Evolutionary conservation across 208 protist species (phyloP).

Genomic region (Blechomonas ayalai): DNA sequence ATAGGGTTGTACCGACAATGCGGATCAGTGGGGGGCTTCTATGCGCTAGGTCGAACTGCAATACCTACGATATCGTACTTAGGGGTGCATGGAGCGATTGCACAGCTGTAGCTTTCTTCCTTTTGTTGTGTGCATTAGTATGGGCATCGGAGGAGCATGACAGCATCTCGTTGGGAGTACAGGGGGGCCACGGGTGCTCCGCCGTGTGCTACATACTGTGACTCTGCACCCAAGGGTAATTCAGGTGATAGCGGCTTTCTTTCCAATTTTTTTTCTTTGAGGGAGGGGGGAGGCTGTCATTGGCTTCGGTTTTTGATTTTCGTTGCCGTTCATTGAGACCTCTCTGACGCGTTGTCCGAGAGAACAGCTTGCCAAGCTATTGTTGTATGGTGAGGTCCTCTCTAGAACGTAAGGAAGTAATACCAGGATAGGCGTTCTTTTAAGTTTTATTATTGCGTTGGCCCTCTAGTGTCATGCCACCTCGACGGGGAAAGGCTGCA

Average conservation of each 20-base stretch:
- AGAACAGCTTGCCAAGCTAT: neutral
- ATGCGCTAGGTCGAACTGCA: too few relatives aligned
- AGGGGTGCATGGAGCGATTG: too few relatives aligned
- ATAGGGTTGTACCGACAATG: neutral
- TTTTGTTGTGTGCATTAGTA: neutral
- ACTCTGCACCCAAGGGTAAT: too few relatives aligned
- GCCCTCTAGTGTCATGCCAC: slow-evolving; percentile 12
- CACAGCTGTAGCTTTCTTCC: neutral
- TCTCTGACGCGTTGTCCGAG: neutral
- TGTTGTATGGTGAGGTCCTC: too few relatives aligned
- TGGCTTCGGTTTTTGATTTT: slow-evolving; percentile 7
- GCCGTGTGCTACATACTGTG: too few relatives aligned
- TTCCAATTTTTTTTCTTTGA: neutral
- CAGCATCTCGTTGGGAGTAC: too few relatives aligned
- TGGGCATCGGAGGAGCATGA: too few relatives aligned
- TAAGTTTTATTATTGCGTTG: neutral
- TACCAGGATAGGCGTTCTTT: too few relatives aligned
- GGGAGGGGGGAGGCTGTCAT: neutral
- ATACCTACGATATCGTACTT: too few relatives aligned
- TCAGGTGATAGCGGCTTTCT: neutral
- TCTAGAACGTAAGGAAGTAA: too few relatives aligned
- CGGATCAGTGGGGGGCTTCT: too few relatives aligned
- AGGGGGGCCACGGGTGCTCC: too few relatives aligned
- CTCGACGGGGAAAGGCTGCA: slow-evolving; percentile 29
- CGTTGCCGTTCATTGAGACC: neutral